Conservation (phyloP, 2,329 filamentous ascomycete species). For the Phialophora tarda region DNA sequence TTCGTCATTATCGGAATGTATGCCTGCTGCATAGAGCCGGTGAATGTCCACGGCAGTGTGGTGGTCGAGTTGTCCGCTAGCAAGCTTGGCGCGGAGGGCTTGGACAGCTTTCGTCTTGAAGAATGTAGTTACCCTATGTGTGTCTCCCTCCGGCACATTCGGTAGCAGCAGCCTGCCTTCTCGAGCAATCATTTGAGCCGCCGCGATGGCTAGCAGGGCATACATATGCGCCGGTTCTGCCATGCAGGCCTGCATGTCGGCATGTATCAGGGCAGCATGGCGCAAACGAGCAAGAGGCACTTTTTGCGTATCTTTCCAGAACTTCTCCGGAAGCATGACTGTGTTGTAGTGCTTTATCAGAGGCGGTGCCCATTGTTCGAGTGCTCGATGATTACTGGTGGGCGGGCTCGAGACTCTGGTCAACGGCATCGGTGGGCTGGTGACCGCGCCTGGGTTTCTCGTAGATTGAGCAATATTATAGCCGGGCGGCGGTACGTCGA, state of each 20-base stretch:
- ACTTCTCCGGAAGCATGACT: slow-evolving; percentile 33
- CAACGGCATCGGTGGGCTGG: slow-evolving; percentile 11
- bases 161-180: slow-evolving; percentile 33
- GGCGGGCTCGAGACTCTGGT: slow-evolving; percentile 18
- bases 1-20: slow-evolving; percentile 24
- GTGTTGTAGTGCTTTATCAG: slow-evolving; percentile 34
- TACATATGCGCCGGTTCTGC: slow-evolving; percentile 35
- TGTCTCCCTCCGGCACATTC: slow-evolving; percentile 24
- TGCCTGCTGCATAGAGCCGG: slow-evolving; percentile 26
- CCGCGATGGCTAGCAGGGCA: slow-evolving; percentile 31
- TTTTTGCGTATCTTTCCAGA: slow-evolving; percentile 33
- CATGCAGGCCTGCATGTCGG: slow-evolving; percentile 36
- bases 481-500: slow-evolving; percentile 18
- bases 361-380: slow-evolving; percentile 35
- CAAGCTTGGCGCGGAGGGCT: slow-evolving; percentile 29
- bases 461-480: background rate
- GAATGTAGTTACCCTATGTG: slow-evolving; percentile 26
- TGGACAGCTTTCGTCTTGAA: slow-evolving; percentile 35
- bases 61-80: slow-evolving; percentile 30
- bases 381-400: slow-evolving; percentile 12
- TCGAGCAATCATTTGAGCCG: slow-evolving; percentile 29
- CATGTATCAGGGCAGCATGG: slow-evolving; percentile 33
- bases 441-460: slow-evolving; percentile 8
- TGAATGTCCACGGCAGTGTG: slow-evolving; percentile 33
- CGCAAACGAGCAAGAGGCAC: slow-evolving; percentile 28